Evolutionary conservation across 805 yeast genomes (phyloP).

Genomic region (Clavispora vitiphila): DNA sequence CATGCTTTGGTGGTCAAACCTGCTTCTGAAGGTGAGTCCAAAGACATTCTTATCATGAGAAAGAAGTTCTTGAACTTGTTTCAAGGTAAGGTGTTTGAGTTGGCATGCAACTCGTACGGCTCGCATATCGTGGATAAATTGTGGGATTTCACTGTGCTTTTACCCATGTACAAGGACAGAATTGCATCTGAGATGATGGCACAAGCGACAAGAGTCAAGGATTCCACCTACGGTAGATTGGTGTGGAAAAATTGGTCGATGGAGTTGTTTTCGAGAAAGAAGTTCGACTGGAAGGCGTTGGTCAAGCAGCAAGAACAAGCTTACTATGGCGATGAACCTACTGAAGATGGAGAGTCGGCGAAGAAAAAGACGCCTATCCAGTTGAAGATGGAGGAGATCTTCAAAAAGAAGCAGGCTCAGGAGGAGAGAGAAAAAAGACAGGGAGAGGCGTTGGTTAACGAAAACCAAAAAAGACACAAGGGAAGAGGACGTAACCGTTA

Average conservation of each 20-base stretch:
- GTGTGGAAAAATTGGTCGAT: slow-evolving; percentile 96
- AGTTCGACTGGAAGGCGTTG: slow-evolving; percentile 75
- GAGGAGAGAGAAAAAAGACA: slow-evolving; percentile 26
- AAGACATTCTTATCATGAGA: slow-evolving; percentile 49
- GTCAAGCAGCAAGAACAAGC: slow-evolving; percentile 44
- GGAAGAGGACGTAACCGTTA: slow-evolving; percentile 10
- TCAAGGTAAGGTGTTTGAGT: slow-evolving; percentile 46
- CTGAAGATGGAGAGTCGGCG: slow-evolving; percentile 8
- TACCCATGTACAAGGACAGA: slow-evolving; percentile 82
- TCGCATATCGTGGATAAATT: slow-evolving; percentile 84
- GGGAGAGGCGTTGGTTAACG: slow-evolving; percentile 13
- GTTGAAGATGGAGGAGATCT: slow-evolving; percentile 36
- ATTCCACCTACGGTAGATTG: slow-evolving; percentile 77
- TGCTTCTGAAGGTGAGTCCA: slow-evolving; percentile 38
- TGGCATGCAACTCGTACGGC: slow-evolving; percentile 83
- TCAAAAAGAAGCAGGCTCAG: slow-evolving; percentile 23
- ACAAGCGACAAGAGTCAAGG: slow-evolving; percentile 67
- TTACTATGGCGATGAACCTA: slow-evolving; percentile 18
- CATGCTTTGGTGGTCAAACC: slow-evolving; percentile 44
- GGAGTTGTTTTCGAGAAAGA: slow-evolving; percentile 71
- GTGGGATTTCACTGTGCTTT: slow-evolving; percentile 72
- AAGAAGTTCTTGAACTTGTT: slow-evolving; percentile 66
- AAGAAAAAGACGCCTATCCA: slow-evolving; percentile 35
- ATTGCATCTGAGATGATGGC: slow-evolving; percentile 63
- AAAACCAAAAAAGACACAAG: slow-evolving; percentile 5